Percentiles rank a stretch among this genome's conserved stretches.
Conservation (phyloP, 768 basidiomycete species). For the Pulveroboletus sp. region DNA sequence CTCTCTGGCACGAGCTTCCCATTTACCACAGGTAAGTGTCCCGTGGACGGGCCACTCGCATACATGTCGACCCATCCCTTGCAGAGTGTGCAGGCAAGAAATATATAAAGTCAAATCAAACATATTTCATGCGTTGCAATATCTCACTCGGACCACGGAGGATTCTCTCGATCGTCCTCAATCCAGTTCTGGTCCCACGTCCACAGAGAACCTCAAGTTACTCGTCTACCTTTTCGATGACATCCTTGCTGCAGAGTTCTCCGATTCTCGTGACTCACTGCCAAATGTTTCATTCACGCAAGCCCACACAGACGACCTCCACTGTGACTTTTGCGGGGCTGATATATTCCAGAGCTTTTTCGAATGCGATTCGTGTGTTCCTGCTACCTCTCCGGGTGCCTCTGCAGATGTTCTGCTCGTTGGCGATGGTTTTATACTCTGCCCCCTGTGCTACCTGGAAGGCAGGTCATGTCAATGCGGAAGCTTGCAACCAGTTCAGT, state of each 20-base stretch:
- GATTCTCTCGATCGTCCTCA: neutral
- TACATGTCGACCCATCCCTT: neutral
- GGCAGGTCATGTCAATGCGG: constrained; percentile 69
- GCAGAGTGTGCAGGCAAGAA: constrained; percentile 76
- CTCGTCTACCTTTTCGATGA: constrained; percentile 48
- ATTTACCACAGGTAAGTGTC: constrained; percentile 66
- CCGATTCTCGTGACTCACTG: constrained; percentile 33
- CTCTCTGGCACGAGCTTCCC: constrained; percentile 70
- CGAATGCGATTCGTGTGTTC: constrained; percentile 54
- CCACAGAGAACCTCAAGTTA: constrained; percentile 25
- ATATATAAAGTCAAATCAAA: constrained; percentile 71
- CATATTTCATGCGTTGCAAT: constrained; percentile 51
- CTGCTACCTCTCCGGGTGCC: constrained; percentile 10
- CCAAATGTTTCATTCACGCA: constrained; percentile 28
- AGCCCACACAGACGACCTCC: constrained; percentile 31
- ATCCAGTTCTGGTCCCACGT: neutral
- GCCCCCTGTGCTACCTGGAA: constrained; percentile 71
- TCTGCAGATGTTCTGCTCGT: constrained; percentile 16
- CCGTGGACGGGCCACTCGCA: too few relatives aligned
- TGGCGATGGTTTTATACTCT: constrained; percentile 52
- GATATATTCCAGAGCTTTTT: constrained; percentile 84
- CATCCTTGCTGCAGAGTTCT: constrained; percentile 44
- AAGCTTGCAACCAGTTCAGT: constrained; percentile 59
- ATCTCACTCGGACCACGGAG: constrained; percentile 24
- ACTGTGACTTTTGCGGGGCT: constrained; percentile 76